phyloP scores from a whole-genome alignment of 2,329 filamentous ascomycete genomes.

The Aspergillus calidoustus region DNA sequence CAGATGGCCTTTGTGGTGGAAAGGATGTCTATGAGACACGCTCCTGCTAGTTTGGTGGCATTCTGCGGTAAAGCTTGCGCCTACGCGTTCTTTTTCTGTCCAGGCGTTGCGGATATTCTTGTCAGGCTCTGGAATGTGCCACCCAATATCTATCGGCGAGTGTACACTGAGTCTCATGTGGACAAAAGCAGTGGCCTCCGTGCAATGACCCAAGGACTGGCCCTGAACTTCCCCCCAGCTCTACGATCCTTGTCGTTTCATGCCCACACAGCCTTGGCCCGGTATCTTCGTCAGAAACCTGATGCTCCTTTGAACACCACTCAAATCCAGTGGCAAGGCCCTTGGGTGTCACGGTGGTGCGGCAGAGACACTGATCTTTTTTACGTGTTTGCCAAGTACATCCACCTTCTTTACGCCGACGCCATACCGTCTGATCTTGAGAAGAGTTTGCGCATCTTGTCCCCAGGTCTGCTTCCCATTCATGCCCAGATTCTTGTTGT shows the following conservation, averaged over 20 bases:
- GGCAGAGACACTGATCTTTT: conserved; percentile 87
- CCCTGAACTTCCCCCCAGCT: conserved; percentile 70
- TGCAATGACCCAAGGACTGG: conserved; percentile 64
- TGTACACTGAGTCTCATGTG: conserved; percentile 71
- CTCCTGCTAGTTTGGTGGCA: conserved; percentile 72
- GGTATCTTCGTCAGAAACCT: conserved; percentile 66
- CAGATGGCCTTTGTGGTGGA: conserved; percentile 89
- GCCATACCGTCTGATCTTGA: conserved; percentile 64
- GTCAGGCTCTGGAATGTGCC: conserved; percentile 79
- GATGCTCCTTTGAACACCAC: conserved; percentile 70
- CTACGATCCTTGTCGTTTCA: conserved; percentile 66
- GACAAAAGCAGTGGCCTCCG: conserved; percentile 58
- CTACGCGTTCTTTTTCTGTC: conserved; percentile 92
- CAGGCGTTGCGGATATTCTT: conserved; percentile 81
- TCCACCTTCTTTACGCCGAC: conserved; percentile 77
- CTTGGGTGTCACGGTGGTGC: conserved; percentile 84
- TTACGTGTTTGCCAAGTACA: conserved; percentile 90
- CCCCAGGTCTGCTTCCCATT: conserved; percentile 78
- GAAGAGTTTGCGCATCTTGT: conserved; percentile 63
- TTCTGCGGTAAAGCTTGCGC: conserved; percentile 91
- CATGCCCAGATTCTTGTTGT: conserved; percentile 81
- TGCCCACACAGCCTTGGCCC: conserved; percentile 64
- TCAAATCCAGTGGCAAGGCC: conserved; percentile 81
- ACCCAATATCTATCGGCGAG: conserved; percentile 69
- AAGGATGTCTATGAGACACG: conserved; percentile 80